Base-by-base conservation (phyloP, 192 early-diverging fungal species). In the Gigaspora rosea region DNA sequence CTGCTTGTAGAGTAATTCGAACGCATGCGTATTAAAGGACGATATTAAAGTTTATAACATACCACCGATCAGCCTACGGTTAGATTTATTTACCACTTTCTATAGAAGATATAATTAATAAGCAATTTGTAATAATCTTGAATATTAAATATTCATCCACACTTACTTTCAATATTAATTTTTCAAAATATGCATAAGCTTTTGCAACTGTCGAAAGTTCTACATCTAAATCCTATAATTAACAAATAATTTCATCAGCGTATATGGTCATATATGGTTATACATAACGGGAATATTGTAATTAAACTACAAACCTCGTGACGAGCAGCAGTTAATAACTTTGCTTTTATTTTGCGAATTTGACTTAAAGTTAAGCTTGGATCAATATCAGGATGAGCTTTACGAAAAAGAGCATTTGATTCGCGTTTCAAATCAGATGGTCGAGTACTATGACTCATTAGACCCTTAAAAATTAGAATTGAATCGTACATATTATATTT, bases 101-200 rank as follows among this genome's bases (percentile, higher is more conserved):
- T 91, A 59, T 52, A 20, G 35, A 22, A 13, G 71, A 22, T 64
- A 15, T 32, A 54, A 18, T 8, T 36, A 48, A 79, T 47, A 12
- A 4, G 9, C 61, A 4, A 79, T 70, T 80, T 76, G 72, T 78
- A 32, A 75, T 61, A 54, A 82, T 63, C 27, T 27, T 27, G 12
- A 73, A 46, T 52, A 76, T 82, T 41, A 79, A 78, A 77, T 78
- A 78, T 33, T 78, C 77, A 46, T 72, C 78, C 11, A 78, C 73
- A 0, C n/a, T 78, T 80, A 88, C 92, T 83, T 94, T 95, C 49
- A 95, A 75, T 32, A 96, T 86, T 8, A 99, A 89, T 80, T 97
- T 99, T 80, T 99, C 97, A 84, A 99, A 95, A 80, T 96, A 98
- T 1, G 94, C 96, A 86, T 92, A 96, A 18, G 94, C 91, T 32